These are phyloP conservation scores for Pulveroboletus ravenelii DNA, from an alignment of 768 basidiomycete genomes.

Conservation along the genomic window DNA sequence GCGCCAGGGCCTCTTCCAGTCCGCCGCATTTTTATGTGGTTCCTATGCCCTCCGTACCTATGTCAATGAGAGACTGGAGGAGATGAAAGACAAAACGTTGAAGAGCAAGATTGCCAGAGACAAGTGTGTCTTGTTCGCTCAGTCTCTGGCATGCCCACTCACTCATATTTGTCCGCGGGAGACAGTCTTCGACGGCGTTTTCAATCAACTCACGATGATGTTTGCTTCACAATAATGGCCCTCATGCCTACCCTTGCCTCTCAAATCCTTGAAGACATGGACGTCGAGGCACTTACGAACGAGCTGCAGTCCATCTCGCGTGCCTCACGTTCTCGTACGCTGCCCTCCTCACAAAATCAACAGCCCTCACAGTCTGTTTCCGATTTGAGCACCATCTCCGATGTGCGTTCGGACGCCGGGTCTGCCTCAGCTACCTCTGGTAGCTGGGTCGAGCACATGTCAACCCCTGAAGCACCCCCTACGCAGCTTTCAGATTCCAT, in stretches of 20 bases:
- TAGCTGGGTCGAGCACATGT: conserved; percentile 45
- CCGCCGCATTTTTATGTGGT: conserved; percentile 51
- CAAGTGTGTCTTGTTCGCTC: conserved; percentile 30
- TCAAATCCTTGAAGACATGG: conserved; percentile 66
- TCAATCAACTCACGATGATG: conserved; percentile 70
- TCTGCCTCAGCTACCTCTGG: conserved; percentile 34
- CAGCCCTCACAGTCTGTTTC: conserved; percentile 32
- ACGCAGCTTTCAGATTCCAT: conserved; percentile 39
- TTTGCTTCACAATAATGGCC: conserved; percentile 69
- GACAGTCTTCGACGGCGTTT: conserved; percentile 68
- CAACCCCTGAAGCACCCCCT: conserved; percentile 12
- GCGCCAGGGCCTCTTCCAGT: conserved; percentile 42
- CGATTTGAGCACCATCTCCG: conserved; percentile 35
- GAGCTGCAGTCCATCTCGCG: conserved; percentile 47
- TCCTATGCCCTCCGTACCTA: conserved; percentile 62
- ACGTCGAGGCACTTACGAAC: conserved; percentile 66
- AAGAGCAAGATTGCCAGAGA: conserved; percentile 62
- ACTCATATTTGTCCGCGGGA: conserved; percentile 1
- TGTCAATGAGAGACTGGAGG: conserved; percentile 56
- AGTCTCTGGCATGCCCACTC: background rate
- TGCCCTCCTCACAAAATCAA: conserved; percentile 6
- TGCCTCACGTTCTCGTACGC: conserved; percentile 22
- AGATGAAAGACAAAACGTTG: conserved; percentile 59
- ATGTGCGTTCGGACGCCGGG: conserved; percentile 42
- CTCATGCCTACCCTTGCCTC: conserved; percentile 62